phyloP scores from a whole-genome alignment of 495 filamentous ascomycete species.

The Penicillium subrubescens region DNA sequence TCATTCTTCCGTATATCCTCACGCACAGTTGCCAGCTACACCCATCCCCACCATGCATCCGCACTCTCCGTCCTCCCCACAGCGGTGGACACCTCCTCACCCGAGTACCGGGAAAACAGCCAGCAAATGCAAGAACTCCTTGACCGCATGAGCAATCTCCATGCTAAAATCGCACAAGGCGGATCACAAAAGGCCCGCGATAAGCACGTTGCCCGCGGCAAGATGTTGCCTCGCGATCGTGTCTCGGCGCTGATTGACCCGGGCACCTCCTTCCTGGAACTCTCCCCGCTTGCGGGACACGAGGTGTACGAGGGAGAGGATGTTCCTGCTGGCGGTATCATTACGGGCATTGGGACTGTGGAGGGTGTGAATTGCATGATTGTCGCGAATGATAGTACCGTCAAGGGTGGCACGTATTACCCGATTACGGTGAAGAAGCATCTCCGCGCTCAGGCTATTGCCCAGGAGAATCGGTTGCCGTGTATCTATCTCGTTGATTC shows the following conservation, averaged over 20 bases:
- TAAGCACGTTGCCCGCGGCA: conserved; percentile 84
- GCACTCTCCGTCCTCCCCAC: conserved; percentile 79
- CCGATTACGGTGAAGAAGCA: conserved; percentile 99
- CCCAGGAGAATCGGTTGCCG: conserved; percentile 80
- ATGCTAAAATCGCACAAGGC: conserved; percentile 69
- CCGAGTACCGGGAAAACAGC: conserved; percentile 82
- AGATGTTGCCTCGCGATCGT: conserved; percentile 93
- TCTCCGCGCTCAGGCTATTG: conserved; percentile 87
- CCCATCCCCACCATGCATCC: conserved; percentile 65
- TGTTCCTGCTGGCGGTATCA: conserved; percentile 86
- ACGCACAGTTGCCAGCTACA: conserved; percentile 58
- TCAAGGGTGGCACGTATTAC: conserved; percentile 99
- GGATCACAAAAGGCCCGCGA: conserved; percentile 82
- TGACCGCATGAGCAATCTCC: conserved; percentile 64
- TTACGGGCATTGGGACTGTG: conserved; percentile 89
- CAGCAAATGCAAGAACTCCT: conserved; percentile 74
- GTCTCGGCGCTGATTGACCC: conserved; percentile 86
- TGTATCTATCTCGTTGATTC: conserved; percentile 98
- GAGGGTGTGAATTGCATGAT: conserved; percentile 92
- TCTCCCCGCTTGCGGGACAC: conserved; percentile 85
- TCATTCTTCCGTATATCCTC: conserved; percentile 2
- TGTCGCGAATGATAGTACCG: conserved; percentile 95
- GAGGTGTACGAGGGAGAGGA: conserved; percentile 84
- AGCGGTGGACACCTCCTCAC: conserved; percentile 72
- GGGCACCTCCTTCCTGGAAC: conserved; percentile 87